These are phyloP conservation scores for Lathyrus aphaca DNA, from an alignment of 306 rosid species.

Conservation along the genomic window DNA sequence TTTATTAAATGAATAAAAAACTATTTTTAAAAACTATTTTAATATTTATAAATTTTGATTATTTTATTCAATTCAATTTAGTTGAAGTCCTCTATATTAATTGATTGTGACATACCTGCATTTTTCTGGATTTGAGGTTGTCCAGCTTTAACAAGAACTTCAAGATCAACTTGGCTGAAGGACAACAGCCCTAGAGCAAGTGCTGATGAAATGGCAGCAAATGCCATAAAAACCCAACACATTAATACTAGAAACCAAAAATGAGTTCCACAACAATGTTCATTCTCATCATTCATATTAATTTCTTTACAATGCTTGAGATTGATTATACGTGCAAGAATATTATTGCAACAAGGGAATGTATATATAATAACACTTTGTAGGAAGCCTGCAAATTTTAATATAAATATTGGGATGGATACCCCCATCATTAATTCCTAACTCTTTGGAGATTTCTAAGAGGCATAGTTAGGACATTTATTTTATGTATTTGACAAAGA, in stretches of 20 bases:
- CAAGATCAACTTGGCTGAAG: constrained; percentile 72
- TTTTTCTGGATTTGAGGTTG: constrained; percentile 58
- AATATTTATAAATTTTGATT: too few relatives aligned
- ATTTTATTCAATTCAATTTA: too few relatives aligned
- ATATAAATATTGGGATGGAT: constrained; percentile 1
- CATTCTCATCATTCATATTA: constrained; percentile 30
- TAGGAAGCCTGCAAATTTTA: constrained; percentile 30
- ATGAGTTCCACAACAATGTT: constrained; percentile 48
- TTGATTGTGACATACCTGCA: constrained; percentile 42
- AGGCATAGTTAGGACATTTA: constrained; percentile 4
- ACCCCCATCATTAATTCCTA: constrained; percentile 35
- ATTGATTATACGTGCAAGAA: constrained; percentile 28
- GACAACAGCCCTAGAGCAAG: constrained; percentile 76
- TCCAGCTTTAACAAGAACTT: constrained; percentile 68
- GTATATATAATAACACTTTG: background rate
- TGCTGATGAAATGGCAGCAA: constrained; percentile 65
- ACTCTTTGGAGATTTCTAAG: constrained; percentile 43
- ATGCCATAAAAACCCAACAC: constrained; percentile 48
- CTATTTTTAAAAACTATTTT: too few relatives aligned
- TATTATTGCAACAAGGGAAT: too few relatives aligned
- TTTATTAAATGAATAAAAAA: too few relatives aligned
- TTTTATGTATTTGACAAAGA: constrained; percentile 1
- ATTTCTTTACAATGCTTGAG: background rate
- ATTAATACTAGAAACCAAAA: constrained; percentile 55
- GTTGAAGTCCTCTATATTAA: too few relatives aligned